A percentile compares a stretch with the other conserved stretches of the same genome.
These are phyloP conservation scores for Xylaria sp. DNA, from an alignment of 2,329 filamentous ascomycete species.

Conservation along the genomic window DNA sequence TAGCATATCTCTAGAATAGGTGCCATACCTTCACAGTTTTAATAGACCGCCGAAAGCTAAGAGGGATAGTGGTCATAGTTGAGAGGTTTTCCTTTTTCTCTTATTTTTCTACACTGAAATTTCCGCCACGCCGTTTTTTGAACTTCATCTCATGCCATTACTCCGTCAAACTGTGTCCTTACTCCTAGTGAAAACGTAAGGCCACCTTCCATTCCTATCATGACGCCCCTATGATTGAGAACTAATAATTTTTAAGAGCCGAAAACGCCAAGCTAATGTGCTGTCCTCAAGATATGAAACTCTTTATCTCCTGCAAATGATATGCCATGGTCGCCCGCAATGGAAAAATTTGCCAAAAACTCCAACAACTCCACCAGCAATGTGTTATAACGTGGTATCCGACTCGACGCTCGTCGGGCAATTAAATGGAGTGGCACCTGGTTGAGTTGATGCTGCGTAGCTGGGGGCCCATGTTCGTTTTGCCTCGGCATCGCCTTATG, in stretches of 20 bases:
- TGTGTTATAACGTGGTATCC: background rate
- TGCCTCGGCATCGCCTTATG: background rate
- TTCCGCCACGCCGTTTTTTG: background rate
- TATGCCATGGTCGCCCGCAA: slow-evolving; percentile 8
- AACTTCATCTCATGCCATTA: slow-evolving; percentile 16
- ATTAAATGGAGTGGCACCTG: background rate
- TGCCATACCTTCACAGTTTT: background rate
- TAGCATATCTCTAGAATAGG: too few species aligned
- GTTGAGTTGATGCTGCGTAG: background rate
- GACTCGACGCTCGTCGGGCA: background rate
- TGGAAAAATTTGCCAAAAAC: background rate
- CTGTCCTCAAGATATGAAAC: slow-evolving; percentile 11
- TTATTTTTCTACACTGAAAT: background rate
- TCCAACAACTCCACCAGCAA: slow-evolving; percentile 4
- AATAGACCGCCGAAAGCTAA: background rate
- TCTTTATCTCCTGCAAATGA: slow-evolving; percentile 26
- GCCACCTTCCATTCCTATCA: slow-evolving; percentile 4
- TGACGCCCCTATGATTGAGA: slow-evolving; percentile 11
- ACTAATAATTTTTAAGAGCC: slow-evolving; percentile 21
- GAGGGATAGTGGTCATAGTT: background rate
- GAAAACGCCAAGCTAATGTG: slow-evolving; percentile 35
- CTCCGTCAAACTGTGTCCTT: slow-evolving; percentile 12
- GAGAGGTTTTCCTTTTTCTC: background rate
- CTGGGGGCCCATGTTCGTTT: background rate
- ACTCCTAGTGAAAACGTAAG: background rate